phyloP scores from a whole-genome alignment of 768 basidiomycete species.

The Mrakia gelida region DNA sequence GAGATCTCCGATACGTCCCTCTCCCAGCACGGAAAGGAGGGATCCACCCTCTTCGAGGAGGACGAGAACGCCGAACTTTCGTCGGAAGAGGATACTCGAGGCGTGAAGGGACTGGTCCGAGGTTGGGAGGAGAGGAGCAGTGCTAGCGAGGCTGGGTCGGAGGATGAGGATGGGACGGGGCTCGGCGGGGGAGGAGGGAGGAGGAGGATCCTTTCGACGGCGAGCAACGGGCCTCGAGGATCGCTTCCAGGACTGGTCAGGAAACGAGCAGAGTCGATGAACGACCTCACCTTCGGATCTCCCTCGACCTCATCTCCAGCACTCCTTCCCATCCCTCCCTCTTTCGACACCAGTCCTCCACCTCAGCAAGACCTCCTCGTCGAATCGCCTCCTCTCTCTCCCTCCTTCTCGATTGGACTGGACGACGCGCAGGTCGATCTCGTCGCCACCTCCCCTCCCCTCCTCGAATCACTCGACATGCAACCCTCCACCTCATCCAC shows the following conservation, averaged over 20 bases:
- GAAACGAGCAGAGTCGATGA: conserved; percentile 10
- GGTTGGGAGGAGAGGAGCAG: conserved; percentile 13
- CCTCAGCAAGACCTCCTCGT: not conserved
- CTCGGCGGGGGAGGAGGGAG: not conserved
- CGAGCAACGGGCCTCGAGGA: not conserved
- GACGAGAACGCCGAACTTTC: not conserved
- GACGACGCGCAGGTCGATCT: not conserved
- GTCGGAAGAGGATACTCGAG: conserved; percentile 3
- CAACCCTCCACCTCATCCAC: not conserved
- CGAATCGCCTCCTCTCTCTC: not conserved
- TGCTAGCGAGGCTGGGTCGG: conserved; percentile 9
- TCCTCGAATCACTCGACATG: not conserved
- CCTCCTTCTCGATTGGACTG: not conserved
- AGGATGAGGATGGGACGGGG: not conserved
- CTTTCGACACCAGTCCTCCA: not conserved
- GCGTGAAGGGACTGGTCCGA: not conserved
- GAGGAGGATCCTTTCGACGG: not conserved
- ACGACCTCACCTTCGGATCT: not conserved
- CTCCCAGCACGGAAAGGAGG: not conserved
- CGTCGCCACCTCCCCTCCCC: not conserved
- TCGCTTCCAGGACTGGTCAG: not conserved
- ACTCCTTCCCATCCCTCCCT: not conserved
- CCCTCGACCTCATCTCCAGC: not conserved
- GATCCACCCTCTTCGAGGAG: conserved; percentile 8
- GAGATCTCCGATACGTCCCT: not conserved